Conservation (phyloP, 257 asterid genomes). For the Solanum clarkiae region DNA sequence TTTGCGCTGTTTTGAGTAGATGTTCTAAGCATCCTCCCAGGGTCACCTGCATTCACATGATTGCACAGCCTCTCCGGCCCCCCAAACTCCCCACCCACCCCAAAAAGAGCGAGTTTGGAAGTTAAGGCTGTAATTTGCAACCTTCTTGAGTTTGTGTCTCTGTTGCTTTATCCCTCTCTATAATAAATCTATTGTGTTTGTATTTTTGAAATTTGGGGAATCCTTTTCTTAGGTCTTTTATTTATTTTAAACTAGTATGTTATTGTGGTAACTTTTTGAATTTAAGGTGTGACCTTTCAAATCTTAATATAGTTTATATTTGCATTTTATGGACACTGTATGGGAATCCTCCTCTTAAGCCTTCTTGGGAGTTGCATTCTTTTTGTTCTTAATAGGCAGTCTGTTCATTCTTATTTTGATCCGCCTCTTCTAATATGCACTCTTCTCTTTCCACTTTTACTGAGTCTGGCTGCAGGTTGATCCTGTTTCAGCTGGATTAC, state of each 20-base stretch:
- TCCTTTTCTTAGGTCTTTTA: not conserved
- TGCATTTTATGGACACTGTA: not conserved
- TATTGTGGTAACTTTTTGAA: not conserved
- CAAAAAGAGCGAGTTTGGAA: not conserved
- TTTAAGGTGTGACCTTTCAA: not conserved
- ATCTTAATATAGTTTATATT: not conserved
- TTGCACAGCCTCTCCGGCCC: not conserved
- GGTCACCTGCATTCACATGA: not conserved
- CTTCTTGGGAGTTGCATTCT: not conserved
- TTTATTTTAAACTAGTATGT: not conserved
- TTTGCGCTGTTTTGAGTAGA: not conserved
- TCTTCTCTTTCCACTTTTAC: not conserved
- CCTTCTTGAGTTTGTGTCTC: not conserved
- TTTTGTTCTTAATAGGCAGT: not conserved
- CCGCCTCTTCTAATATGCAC: not conserved
- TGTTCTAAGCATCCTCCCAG: not conserved
- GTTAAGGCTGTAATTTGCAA: not conserved
- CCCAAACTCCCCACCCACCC: not conserved
- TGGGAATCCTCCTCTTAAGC: not conserved
- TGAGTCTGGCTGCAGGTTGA: slow-evolving; percentile 46
- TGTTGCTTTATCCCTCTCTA: not conserved
- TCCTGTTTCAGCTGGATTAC: slow-evolving; percentile 75
- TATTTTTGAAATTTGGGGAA: not conserved
- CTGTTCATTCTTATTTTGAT: not conserved
- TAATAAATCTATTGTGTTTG: not conserved